These are phyloP conservation scores for Spinellus fusiger DNA, from an alignment of 192 early-diverging fungal species.

Conservation along the genomic window DNA sequence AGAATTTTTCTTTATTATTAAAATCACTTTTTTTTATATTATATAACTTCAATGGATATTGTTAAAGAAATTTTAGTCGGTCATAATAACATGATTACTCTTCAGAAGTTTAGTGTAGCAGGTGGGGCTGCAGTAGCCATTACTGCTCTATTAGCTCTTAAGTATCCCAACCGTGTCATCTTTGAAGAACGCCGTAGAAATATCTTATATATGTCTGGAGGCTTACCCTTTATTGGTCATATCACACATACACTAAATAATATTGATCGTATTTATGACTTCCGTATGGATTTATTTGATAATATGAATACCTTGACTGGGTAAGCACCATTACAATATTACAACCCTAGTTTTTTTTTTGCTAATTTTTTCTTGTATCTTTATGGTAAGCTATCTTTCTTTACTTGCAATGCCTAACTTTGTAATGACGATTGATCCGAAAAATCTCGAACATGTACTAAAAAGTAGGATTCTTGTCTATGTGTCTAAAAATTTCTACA, in stretches of 20 bases:
- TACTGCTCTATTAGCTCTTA: slow-evolving; percentile 5
- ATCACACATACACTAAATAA: slow-evolving; percentile 7
- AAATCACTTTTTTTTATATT: too few relatives aligned
- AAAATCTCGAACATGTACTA: slow-evolving; percentile 29
- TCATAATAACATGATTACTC: too few relatives aligned
- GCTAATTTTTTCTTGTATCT: too few relatives aligned
- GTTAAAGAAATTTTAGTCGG: too few relatives aligned
- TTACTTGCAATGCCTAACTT: slow-evolving; percentile 19
- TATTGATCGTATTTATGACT: slow-evolving; percentile 11
- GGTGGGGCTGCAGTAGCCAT: slow-evolving; percentile 5
- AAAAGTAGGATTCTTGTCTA: slow-evolving; percentile 13
- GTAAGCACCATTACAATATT: slow-evolving; percentile 2
- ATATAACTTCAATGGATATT: too few relatives aligned
- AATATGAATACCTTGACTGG: slow-evolving; percentile 1
- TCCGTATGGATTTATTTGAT: slow-evolving; percentile 7
- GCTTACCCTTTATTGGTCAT: slow-evolving; percentile 23
- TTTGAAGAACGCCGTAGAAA: slow-evolving; percentile 20
- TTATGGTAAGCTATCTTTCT: slow-evolving; percentile 8
- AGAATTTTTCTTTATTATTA: too few relatives aligned
- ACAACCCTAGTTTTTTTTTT: too few relatives aligned
- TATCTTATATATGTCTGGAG: slow-evolving; percentile 13
- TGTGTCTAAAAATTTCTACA: neutral
- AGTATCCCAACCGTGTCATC: slow-evolving; percentile 28
- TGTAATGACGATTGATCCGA: slow-evolving; percentile 22
- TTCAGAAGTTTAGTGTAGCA: too few relatives aligned